Evolutionary conservation across 257 asterid species (phyloP).

Genomic region (Nicotiana attenuata): DNA sequence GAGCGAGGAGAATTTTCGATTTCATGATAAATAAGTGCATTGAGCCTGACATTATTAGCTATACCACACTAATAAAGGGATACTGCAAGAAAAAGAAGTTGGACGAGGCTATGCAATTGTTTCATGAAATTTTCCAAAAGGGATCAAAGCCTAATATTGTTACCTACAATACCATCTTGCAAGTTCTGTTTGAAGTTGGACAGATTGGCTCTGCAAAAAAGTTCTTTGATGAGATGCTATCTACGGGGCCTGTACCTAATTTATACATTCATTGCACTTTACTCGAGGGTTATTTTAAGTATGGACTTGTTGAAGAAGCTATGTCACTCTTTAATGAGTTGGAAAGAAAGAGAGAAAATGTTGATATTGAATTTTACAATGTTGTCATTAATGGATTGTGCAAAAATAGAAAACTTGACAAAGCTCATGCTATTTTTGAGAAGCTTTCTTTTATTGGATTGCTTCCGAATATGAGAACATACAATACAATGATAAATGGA

Average conservation of each 20-base stretch:
- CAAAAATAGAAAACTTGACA: too few species aligned
- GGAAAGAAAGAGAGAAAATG: neutral
- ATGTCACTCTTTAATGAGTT: neutral
- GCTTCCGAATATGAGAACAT: too few species aligned
- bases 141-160: neutral
- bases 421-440: too few species aligned
- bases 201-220: neutral
- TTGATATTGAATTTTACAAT: neutral
- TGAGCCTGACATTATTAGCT: neutral
- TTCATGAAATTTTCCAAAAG: neutral
- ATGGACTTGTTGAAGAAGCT: neutral
- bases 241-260: too few species aligned
- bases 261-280: too few species aligned
- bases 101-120: neutral
- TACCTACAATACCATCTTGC: neutral
- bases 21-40: neutral
- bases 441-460: too few species aligned
- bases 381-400: too few species aligned
- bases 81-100: neutral
- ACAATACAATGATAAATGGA: too few species aligned
- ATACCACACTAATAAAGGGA: neutral
- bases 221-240: too few species aligned
- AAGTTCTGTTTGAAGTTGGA: neutral
- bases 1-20: neutral
- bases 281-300: too few species aligned